Evolutionary conservation across 139 green algal genomes (phyloP), one percentile per base, ranked within the genome.

Genomic region (Pseudopediastrum boryanum): DNA sequence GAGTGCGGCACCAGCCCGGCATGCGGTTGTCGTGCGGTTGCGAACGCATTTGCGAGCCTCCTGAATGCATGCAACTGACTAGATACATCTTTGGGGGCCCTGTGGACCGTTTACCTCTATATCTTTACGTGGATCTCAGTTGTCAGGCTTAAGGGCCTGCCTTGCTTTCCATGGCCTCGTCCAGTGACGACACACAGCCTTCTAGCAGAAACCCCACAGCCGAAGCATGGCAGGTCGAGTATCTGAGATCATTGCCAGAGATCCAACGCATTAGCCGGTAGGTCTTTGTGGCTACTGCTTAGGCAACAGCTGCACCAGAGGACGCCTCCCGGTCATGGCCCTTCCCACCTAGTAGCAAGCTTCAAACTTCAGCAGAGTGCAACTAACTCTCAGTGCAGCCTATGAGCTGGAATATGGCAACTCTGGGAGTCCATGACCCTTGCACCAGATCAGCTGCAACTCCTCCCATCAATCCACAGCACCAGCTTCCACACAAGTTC

Each of bases 221-320:
- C 6, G 66, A 87, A 25, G 75, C 81, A 54, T 89, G 87, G 83
- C 84, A 85, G 16, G 33, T 63, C 29, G 58, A 86, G 46, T 90
- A 71, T 51, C 65, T 74, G 0, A 52, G 39, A 3, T 59, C 54
- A 2, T 38, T 86, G 35, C 80, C 83, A 35, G 58, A 87, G 43
- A 73, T 87, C 10, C 19, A 59, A 35, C 25, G 61, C 61, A 69
- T 27, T 21, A 38, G 13, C 61, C 21, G 3, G 58, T 66, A 25
- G 35, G 58, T 16, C 25, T 31, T 2, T 6, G 27, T 70, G 2
- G 25, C 46, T 70, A 19, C 25, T 50, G 16, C 33, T 54, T 19
- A 8, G 35, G 4, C 65, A 51, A 41, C 33, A 44, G 6, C 39
- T 4, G 44, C 39, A 58, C 8, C 2, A 16, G 36, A 10, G 1